Evolutionary conservation across 176 grass and related monocot species (phyloP).

Genomic region (Eleusine coracana): DNA sequence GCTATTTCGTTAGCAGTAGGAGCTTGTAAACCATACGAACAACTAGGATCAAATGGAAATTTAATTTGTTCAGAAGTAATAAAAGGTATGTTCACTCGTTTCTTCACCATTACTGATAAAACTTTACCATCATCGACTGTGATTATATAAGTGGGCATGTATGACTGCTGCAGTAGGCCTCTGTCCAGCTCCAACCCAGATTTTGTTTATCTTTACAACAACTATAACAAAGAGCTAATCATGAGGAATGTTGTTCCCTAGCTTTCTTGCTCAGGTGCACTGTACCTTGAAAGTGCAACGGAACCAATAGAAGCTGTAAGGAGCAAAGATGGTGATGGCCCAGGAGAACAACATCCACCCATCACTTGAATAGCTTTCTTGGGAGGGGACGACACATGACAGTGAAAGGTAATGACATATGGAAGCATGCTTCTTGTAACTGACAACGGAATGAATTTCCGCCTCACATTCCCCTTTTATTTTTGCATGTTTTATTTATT

Average conservation of each 20-base stretch:
- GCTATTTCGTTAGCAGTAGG: no score
- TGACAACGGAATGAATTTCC: neutral
- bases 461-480: neutral
- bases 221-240: no score
- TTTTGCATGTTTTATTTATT: neutral
- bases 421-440: neutral
- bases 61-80: neutral
- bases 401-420: neutral
- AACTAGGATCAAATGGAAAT: neutral
- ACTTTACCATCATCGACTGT: neutral
- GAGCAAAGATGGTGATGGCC: no score
- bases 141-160: neutral
- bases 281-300: neutral
- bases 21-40: neutral
- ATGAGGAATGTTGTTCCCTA: no score
- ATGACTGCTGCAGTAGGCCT: neutral
- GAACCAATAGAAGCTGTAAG: neutral
- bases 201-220: no score
- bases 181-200: neutral
- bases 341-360: no score
- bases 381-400: neutral
- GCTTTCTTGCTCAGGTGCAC: neutral
- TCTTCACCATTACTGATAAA: neutral
- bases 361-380: no score
- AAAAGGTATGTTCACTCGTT: neutral